Base-by-base conservation (phyloP, 2,329 filamentous ascomycete species). In the Aureobasidium sp. region DNA sequence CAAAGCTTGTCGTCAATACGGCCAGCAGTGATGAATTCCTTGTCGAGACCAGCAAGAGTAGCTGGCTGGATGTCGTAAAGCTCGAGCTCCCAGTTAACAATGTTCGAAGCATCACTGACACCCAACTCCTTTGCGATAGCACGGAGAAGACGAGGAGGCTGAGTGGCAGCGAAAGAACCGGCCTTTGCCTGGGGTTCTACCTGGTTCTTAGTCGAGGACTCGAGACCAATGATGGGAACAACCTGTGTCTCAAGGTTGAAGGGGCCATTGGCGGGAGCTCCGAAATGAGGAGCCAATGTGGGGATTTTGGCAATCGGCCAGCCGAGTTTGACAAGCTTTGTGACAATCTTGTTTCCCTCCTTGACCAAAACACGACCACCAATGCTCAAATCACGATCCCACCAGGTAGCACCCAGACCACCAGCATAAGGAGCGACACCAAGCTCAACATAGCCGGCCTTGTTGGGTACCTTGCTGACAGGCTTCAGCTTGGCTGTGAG, bases 1-100 rank as follows among this genome's bases (percentile, higher is more conserved):
- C 93, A 97, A 41, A 98, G 84, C 75, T 96, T 97, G 73, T 98
- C 93, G 67, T 98, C 93, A 60, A 97, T 93, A 51, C 93, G 86
- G 55, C 91, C 90, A 7, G 88, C 91, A 59, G 91, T 95, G 70
- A 98, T 95, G 68, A 98, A 85, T 62, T 97, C 91, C 67, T 86
- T 88, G 62, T 95, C 88, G 54, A 98, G 70, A 11, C 93, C 93
- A 59, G 88, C 85, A 16, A 89, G 79, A 35, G 85, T 83, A 1
- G 90, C 90, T 7, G 90, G 88, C 67, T 96, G 90, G 3, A 81
- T 80, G 70, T 97, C 93, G 66, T 86, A 98, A 27, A 98, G 84
- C 72, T 98, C 93, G 32, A 97, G 81, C 66, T 98, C 93, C 93
- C 93, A 98, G 73, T 93, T 94, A 54, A 95, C 74, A 58, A 98